Base-by-base conservation (phyloP, 306 rosid genomes). In the Cicer pinnatifidum region DNA sequence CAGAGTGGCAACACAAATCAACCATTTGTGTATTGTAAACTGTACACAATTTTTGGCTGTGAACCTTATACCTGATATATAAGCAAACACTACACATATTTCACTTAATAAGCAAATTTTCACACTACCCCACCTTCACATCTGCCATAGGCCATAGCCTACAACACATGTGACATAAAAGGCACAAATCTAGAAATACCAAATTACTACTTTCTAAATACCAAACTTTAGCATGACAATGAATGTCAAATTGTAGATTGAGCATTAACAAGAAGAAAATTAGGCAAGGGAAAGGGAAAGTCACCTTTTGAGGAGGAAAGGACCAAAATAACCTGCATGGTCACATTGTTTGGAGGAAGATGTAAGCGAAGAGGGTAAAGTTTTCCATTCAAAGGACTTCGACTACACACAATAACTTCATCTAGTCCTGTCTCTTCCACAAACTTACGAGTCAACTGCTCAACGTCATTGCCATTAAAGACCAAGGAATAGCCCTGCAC, bases 271-370 rank as follows among this genome's bases (percentile, higher is more conserved):
- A 58, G 43, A 71, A 62, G 5, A 28, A n/a, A 48, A 72, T 41
- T 20, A 11, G 53, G 52, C 44, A 63, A 38, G 60, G 39, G 10
- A 12, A n/a, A 60, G 8, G 15, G 6, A 53, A 69, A 82, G 83
- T 86, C 56, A 94, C 98, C 87, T 75, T 80, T 84, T 4, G 98
- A 89, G 1, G 82, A 71, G 1, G 87, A 69, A 20, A 85, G 86
- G 71, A 94, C 88, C 66, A 92, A 82, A 35, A 91, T 72, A 57
- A 94, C 90, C 33, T 88, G 95, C 95, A 94, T 89, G 2, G 82
- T 86, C 1, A 87, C 89, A 79, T 85, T 93, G 86, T 93, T 91
- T 1, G 98, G 98, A 84, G 98, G 98, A 72, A 94, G 96, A 86
- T 91, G 96, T 85, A 94, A 82, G 11, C 95, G 91, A 85, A 94